These are phyloP conservation scores for Melampsora americana DNA, from an alignment of 1,284 basidiomycete genomes.

Conservation along the genomic window DNA sequence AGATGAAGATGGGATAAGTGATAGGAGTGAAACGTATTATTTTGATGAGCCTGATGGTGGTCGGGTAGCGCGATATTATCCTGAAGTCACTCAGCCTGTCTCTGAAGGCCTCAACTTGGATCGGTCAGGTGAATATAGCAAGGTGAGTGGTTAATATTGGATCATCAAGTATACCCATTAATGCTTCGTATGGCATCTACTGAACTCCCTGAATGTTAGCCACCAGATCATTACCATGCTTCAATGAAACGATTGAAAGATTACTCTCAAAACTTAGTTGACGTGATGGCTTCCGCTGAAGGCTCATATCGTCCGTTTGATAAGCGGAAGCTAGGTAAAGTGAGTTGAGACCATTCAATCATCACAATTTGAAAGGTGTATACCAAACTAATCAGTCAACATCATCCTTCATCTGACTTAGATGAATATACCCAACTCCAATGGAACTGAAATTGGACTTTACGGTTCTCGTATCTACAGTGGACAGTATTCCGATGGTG, in stretches of 20 bases:
- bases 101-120: conserved; percentile 17
- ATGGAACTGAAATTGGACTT: conserved; percentile 78
- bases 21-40: too few relatives aligned
- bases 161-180: not conserved
- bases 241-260: conserved; percentile 25
- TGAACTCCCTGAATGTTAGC: not conserved
- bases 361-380: not conserved
- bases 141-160: not conserved
- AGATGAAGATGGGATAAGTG: too few relatives aligned
- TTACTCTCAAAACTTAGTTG: conserved; percentile 15
- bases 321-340: conserved; percentile 11
- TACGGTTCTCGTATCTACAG: conserved; percentile 82
- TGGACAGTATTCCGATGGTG: conserved; percentile 74
- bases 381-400: not conserved
- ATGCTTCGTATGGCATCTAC: not conserved
- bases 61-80: conserved; percentile 2
- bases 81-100: not conserved
- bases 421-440: conserved; percentile 77
- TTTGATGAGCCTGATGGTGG: conserved; percentile 3
- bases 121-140: conserved; percentile 20
- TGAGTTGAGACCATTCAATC: not conserved
- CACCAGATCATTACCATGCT: conserved; percentile 21
- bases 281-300: conserved; percentile 12
- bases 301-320: conserved; percentile 12
- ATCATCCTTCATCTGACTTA: conserved; percentile 52